Percentiles rank a stretch among this genome's conserved stretches.
Evolutionary conservation across 306 rosid genomes (phyloP).

Genomic region (Geum urbanum): DNA sequence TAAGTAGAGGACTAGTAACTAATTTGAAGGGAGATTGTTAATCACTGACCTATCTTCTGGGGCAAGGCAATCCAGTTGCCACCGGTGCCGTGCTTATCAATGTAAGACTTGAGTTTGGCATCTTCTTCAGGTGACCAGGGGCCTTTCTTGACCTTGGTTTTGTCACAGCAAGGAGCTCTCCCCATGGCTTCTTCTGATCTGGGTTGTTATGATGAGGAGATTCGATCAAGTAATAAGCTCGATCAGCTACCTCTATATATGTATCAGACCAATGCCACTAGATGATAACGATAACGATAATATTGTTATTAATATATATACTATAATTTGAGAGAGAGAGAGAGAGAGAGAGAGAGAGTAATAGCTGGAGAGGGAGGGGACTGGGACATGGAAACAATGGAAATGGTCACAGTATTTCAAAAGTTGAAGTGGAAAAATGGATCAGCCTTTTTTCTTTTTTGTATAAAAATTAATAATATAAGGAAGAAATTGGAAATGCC

Average conservation of each 20-base stretch:
- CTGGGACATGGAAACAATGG: conserved; percentile 29
- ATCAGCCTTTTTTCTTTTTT: conserved; percentile 29
- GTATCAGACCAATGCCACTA: conserved; percentile 1
- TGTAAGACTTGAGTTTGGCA: conserved; percentile 84
- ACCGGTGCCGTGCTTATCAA: conserved; percentile 77
- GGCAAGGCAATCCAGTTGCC: conserved; percentile 98
- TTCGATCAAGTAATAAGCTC: conserved; percentile 21
- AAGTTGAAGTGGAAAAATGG: conserved; percentile 38
- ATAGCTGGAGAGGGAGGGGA: conserved; percentile 60
- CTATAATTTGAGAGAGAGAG: conserved; percentile 27
- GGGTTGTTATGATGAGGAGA: conserved; percentile 14
- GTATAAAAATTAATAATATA: conserved; percentile 36
- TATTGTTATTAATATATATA: conserved; percentile 29
- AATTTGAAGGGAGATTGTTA: background rate
- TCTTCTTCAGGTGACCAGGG: conserved; percentile 99
- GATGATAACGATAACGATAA: conserved; percentile 28
- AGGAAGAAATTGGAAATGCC: conserved; percentile 37
- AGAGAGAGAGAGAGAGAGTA: conserved; percentile 30
- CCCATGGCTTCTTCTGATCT: conserved; percentile 50
- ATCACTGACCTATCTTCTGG: conserved; percentile 69
- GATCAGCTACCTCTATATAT: conserved; percentile 4
- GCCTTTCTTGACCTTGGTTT: conserved; percentile 95
- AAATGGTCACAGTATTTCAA: conserved; percentile 43
- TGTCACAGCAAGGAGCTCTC: conserved; percentile 99
- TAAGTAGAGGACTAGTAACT: background rate